Evolutionary conservation across 371 early-diverging fungal species (phyloP).

Genomic region (Nematocida ausubeli): DNA sequence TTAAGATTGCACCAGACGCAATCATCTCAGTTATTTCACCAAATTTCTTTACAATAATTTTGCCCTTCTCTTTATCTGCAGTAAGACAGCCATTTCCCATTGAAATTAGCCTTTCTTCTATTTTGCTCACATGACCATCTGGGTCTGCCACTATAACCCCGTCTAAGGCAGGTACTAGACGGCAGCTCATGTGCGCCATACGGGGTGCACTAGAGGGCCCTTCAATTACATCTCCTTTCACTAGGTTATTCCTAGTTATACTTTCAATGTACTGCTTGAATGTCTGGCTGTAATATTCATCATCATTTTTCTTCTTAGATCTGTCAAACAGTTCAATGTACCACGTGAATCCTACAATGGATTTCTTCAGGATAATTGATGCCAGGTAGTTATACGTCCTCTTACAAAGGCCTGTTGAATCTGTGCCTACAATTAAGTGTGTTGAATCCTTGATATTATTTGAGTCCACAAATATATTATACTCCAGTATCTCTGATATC

Average conservation of each 20-base stretch:
- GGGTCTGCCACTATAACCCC: background rate
- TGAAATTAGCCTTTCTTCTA: background rate
- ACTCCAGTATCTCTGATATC: constrained; percentile 5
- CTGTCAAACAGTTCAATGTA: constrained; percentile 35
- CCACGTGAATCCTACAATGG: constrained; percentile 44
- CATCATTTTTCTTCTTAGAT: background rate
- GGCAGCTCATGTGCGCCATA: background rate
- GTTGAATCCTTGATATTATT: background rate
- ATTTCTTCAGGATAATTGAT: background rate
- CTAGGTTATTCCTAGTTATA: constrained; percentile 21
- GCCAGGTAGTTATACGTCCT: constrained; percentile 27
- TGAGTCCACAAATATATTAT: constrained; percentile 4
- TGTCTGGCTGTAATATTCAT: background rate
- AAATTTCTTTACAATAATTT: background rate
- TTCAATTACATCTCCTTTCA: background rate
- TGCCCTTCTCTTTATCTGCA: background rate
- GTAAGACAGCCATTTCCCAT: background rate
- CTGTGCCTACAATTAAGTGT: constrained; percentile 10
- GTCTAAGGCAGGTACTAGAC: background rate
- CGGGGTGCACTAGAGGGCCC: background rate
- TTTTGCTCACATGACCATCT: background rate
- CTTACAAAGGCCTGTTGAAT: constrained; percentile 9
- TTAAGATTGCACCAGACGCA: background rate
- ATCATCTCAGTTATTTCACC: background rate
- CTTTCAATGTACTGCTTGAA: background rate